Base-by-base conservation (phyloP, 257 asterid species). In the Thymus mandschuricus region DNA sequence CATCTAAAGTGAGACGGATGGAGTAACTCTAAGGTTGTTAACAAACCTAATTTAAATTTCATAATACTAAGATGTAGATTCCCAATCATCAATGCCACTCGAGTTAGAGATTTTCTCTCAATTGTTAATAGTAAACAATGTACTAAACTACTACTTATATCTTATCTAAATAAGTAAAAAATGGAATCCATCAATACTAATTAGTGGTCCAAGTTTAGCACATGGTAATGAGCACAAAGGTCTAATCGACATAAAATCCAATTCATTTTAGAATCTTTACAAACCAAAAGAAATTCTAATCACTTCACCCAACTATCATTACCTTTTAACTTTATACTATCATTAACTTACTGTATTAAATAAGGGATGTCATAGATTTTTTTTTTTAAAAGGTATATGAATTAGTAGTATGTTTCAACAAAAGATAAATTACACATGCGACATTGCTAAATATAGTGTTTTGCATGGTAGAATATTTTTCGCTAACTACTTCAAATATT, bases 141-240 rank as follows among this genome's bases (percentile, higher is more conserved):
- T 8, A 27, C 34, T 27, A 49, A 49, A 49, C 0, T 49, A 12
- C 55, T 13, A 21, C 5, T 4, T 3, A 34, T 2, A 38, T 38
- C 41, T 38, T 38, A 49, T 51, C 3, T 6, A 8, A 2, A 54
- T 5, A 28, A 29, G 21, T 21, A 21, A 41, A 57, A 10, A 2
- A 63, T 38, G 21, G 45, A 52, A 38, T 29, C 59, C 6, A 31
- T 1, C 38, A 34, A 72, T 40, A 72, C 10, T 55, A 71, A 62
- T 72, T 11, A 57, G 73, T 74, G 78, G 78, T 58, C 73, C 78
- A 46, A 28, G 78, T 66, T 45, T 4, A 65, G 68, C 78, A 74
- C 73, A 62, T 66, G 73, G 21, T 64, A 45, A 74, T 46, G 13
- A 33, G 48, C 68, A 44, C 72, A 31, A 64, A 33, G 13, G 35